Evolutionary conservation across 164 flowering plant genomes (phyloP), one percentile per base, ranked within the genome.

Genomic region (Piper longum): DNA sequence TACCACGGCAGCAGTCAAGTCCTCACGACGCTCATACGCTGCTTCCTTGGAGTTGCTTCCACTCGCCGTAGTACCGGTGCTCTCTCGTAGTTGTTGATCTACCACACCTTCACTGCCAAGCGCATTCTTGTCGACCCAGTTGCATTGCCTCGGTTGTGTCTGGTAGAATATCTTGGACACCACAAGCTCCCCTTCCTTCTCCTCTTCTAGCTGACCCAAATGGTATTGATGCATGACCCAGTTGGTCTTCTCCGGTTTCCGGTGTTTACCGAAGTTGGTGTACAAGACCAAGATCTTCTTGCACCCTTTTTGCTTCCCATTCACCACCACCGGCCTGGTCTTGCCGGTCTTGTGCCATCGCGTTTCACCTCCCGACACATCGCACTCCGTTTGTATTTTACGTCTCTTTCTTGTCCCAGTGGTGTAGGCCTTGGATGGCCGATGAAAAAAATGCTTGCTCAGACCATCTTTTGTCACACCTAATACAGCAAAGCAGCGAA

Each of bases 201-300:
- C 99, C 62, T 95, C 99, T 58, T 95, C 98, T 55, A 76, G 78
- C 62, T 84, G 95, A 3, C 99, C 99, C 45, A 95, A 73, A 63
- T 95, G 99, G 76, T 91, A 95, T 41, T 95, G 99, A 73, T 95
- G 99, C 99, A 95, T 95, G 12, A 95, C 99, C 99, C 99, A 95
- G 66, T 89, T 95, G 17, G 99, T 95, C 71, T 95, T 95, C 64
- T 91, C 96, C 3, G 99, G 99, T 70, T 88, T 95, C 61, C 96
- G 73, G 54, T 89, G 87, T 48, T 95, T 95, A 0, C 99, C 96
- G 52, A 89, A 95, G 68, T 95, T 95, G 19, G 97, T 95, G 64
- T 95, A 95, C 56, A 95, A 81, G 41, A 95, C 99, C 14, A 95
- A 72, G 43, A 95, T 95, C 68, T 95, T 95, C 88, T 95, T 95